These are phyloP conservation scores for Stygiomarasmius scandens DNA, from an alignment of 1,284 basidiomycete species.

Conservation along the genomic window DNA sequence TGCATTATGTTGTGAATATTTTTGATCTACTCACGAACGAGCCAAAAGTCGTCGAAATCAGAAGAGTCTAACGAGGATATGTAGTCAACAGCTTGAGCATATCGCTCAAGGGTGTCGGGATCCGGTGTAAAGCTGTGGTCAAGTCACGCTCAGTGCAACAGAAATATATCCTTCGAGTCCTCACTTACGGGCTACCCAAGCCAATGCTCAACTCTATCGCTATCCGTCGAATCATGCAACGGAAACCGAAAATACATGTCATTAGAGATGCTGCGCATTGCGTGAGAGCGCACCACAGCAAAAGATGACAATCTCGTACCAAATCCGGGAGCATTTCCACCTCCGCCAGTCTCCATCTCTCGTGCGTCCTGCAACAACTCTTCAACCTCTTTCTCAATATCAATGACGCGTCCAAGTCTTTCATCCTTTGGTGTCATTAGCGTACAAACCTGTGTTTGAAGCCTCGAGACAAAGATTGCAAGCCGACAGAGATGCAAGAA, in stretches of 20 bases:
- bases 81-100: conserved; percentile 26
- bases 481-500: conserved; percentile 24
- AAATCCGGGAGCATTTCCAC: conserved; percentile 16
- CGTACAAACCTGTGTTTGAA: conserved; percentile 27
- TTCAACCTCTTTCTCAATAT: conserved; percentile 22
- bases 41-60: conserved; percentile 25
- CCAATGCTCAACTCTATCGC: conserved; percentile 27
- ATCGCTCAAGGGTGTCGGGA: conserved; percentile 24
- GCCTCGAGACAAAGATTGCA: conserved; percentile 21
- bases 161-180: no score
- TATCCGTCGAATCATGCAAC: conserved; percentile 27
- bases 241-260: conserved; percentile 24
- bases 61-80: conserved; percentile 20
- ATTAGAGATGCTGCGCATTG: conserved; percentile 21
- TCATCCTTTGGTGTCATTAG: conserved; percentile 21
- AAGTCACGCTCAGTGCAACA: no score
- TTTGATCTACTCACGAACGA: conserved; percentile 20
- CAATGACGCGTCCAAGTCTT: conserved; percentile 20
- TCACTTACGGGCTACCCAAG: conserved; percentile 25
- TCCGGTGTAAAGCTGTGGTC: conserved; percentile 23
- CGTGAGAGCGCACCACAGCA: neutral
- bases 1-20: neutral
- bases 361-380: conserved; percentile 18
- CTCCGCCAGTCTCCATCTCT: conserved; percentile 12
- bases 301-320: conserved; percentile 12